Evolutionary conservation across 805 yeast species (phyloP).

Genomic region (Myxozyma melibiosi): DNA sequence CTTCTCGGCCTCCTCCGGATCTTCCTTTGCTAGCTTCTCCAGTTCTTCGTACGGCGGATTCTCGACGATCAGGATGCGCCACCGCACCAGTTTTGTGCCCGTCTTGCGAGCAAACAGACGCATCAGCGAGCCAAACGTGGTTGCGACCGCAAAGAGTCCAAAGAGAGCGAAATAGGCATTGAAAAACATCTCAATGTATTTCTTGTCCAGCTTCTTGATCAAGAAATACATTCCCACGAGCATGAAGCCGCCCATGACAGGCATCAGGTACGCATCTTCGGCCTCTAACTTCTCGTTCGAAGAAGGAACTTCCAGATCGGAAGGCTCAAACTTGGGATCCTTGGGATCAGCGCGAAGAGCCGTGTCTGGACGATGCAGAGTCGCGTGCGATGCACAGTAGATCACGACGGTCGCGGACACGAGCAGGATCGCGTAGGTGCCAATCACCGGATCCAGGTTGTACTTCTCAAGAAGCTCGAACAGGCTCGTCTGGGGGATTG

Average conservation of each 20-base stretch:
- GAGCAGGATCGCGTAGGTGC: conserved; percentile 32
- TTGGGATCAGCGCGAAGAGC: conserved; percentile 36
- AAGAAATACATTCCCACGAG: conserved; percentile 47
- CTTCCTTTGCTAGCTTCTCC: conserved; percentile 45
- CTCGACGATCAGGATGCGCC: conserved; percentile 19
- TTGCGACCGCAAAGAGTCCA: conserved; percentile 43
- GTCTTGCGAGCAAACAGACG: conserved; percentile 8
- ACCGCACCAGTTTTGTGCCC: conserved; percentile 18
- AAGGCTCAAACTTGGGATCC: conserved; percentile 35
- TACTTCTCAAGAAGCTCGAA: conserved; percentile 22
- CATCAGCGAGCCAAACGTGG: conserved; percentile 36
- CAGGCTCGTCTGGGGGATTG: background rate
- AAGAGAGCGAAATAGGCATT: conserved; percentile 44
- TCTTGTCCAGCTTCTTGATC: conserved; percentile 43
- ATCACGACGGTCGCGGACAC: conserved; percentile 30
- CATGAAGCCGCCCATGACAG: conserved; percentile 49
- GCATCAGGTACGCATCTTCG: conserved; percentile 48
- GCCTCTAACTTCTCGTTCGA: conserved; percentile 32
- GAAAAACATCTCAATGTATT: conserved; percentile 42
- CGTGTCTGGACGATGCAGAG: conserved; percentile 34
- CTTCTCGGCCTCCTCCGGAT: conserved; percentile 19
- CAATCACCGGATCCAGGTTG: conserved; percentile 25
- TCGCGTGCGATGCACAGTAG: conserved; percentile 32
- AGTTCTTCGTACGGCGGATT: conserved; percentile 41
- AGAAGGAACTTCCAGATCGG: conserved; percentile 29